A percentile compares a stretch with the other conserved stretches of the same genome.
These are phyloP conservation scores for Penicillium crustosum DNA, from an alignment of 2,329 filamentous ascomycete genomes.

Conservation along the genomic window DNA sequence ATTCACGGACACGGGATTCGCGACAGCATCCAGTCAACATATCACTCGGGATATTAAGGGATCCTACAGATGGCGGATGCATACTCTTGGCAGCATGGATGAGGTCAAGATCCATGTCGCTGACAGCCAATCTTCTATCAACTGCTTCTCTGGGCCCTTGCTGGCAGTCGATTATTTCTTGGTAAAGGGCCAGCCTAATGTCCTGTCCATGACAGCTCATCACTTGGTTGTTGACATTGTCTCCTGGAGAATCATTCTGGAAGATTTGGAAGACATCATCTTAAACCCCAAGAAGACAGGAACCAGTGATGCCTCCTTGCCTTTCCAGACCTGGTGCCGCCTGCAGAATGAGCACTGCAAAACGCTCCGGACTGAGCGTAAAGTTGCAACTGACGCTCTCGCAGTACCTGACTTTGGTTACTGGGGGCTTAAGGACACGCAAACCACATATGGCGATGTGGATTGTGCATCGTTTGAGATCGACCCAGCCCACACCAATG, in stretches of 20 bases:
- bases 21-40: constrained; percentile 26
- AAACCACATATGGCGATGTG: constrained; percentile 39
- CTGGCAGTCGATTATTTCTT: constrained; percentile 46
- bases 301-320: constrained; percentile 29
- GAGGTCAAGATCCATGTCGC: constrained; percentile 28
- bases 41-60: constrained; percentile 32
- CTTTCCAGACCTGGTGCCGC: constrained; percentile 41
- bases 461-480: constrained; percentile 38
- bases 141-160: constrained; percentile 40
- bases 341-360: constrained; percentile 32
- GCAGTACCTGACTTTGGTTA: constrained; percentile 36
- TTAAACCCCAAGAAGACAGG: constrained; percentile 28
- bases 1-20: constrained; percentile 24
- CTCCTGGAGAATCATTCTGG: constrained; percentile 42
- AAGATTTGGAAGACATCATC: constrained; percentile 41
- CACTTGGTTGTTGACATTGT: constrained; percentile 44
- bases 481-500: constrained; percentile 27
- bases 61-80: constrained; percentile 30
- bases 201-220: constrained; percentile 40
- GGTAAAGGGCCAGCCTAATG: constrained; percentile 29
- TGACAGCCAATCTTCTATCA: constrained; percentile 36
- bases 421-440: constrained; percentile 34
- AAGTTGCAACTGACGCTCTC: constrained; percentile 19
- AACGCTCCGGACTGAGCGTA: constrained; percentile 13
- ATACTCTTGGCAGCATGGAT: constrained; percentile 21